Base-by-base conservation (phyloP, 2,329 filamentous ascomycete species). In the Stachybotrys elegans region DNA sequence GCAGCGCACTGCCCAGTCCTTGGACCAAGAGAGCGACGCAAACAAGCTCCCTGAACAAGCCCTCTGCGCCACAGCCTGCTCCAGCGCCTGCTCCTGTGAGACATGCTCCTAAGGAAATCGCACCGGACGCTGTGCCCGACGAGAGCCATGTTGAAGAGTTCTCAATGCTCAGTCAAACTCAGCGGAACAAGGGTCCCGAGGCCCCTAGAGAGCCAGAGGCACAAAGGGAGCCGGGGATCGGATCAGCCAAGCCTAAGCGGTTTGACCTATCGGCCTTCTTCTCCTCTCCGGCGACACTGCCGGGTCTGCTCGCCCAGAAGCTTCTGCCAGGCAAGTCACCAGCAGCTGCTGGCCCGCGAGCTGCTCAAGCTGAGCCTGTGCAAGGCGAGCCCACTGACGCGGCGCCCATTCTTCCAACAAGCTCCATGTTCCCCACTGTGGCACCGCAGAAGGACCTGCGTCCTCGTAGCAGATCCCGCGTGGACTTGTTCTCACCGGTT, bases 251-350 rank as follows among this genome's bases (percentile, higher is more conserved):
- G 41, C 49, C 58, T 6, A 63, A 55, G 29, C 61, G 61, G 19
- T 71, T 75, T 42, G 71, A 79, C 42, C 62, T 81, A 3, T 68
- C 73, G 6, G 66, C 68, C 7, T 81, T 81, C 56, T 81, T 81
- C 55, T 81, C 78, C 0, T 81, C 78, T 3, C 77, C 78, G 1
- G 69, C 71, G 5, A 55, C 59, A 2, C 58, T 70, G 31, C 64
- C 65, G 17, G 61, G 57, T 21, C 58, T 61, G 50, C 38, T 66
- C 27, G 61, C 55, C 2, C 53, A 57, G 6, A 64, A 63, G 42
- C 44, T 62, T 12, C 53, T 60, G n/a, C 54, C 59, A 14, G 43
- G 44, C 8, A 60, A 54, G 45, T 46, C 54, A 13, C 49, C 43
- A 36, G 46, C 52, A 2, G 38, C 48, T 25, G 46, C 51, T 17